phyloP scores from a whole-genome alignment of 2,329 filamentous ascomycete genomes.

The Emergomyces pasteurianus region DNA sequence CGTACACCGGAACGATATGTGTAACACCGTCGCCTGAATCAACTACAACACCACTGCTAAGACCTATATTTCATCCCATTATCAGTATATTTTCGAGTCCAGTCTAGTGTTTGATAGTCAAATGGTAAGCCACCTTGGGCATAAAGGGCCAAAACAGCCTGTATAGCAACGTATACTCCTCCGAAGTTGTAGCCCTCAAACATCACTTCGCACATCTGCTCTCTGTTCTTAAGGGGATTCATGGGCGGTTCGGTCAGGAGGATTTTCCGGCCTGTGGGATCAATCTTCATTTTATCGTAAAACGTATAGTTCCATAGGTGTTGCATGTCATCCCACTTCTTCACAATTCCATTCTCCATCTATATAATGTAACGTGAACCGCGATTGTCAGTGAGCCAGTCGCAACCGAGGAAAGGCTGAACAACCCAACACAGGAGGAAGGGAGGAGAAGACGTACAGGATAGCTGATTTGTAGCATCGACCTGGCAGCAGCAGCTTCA shows the following conservation, averaged over 20 bases:
- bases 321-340: conserved; percentile 99
- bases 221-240: conserved; percentile 93
- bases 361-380: conserved; percentile 21
- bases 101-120: not conserved
- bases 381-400: not conserved
- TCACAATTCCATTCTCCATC: conserved; percentile 99
- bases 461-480: conserved; percentile 97
- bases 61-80: conserved; percentile 39
- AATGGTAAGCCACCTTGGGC: conserved; percentile 61
- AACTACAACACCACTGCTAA: conserved; percentile 91
- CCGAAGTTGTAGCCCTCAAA: conserved; percentile 95
- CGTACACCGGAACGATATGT: conserved; percentile 96
- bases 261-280: conserved; percentile 88
- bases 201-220: conserved; percentile 99
- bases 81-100: not conserved
- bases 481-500: conserved; percentile 87
- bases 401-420: not conserved
- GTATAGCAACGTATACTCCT: conserved; percentile 94
- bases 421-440: not conserved
- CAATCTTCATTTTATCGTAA: conserved; percentile 88
- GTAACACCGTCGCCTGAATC: conserved; percentile 98
- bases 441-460: conserved; percentile 45
- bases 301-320: conserved; percentile 99
- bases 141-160: conserved; percentile 90
- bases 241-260: conserved; percentile 93